Percentiles rank a stretch among this genome's conserved stretches.
Evolutionary conservation across 164 flowering plant species (phyloP).

Genomic region (Dillenia turbinata): DNA sequence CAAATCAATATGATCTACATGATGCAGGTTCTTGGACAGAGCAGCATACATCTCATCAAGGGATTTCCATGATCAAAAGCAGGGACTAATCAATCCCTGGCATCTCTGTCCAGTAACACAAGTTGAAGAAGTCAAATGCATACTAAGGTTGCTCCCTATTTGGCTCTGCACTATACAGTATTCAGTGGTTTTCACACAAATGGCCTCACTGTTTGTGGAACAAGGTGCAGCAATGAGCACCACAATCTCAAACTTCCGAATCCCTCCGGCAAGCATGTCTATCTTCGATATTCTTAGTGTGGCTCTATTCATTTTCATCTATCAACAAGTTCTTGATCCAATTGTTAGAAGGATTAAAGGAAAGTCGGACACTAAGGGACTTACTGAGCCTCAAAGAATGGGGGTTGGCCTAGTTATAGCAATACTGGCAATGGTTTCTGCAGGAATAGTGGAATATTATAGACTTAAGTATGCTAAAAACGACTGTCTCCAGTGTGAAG

Average conservation of each 20-base stretch:
- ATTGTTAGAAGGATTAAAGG: conserved; percentile 31
- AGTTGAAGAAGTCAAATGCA: conserved; percentile 93
- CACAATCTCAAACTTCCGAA: conserved; percentile 44
- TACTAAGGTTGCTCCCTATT: conserved; percentile 77
- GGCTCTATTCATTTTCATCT: conserved; percentile 65
- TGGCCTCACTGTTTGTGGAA: conserved; percentile 94
- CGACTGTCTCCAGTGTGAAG: conserved; percentile 52
- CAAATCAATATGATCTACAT: neutral
- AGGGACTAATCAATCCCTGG: conserved; percentile 50
- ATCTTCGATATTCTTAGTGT: conserved; percentile 88
- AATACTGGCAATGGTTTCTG: conserved; percentile 70
- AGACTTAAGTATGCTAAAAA: conserved; percentile 57
- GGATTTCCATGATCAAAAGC: conserved; percentile 33
- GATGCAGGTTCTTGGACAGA: conserved; percentile 68
- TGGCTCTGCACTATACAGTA: conserved; percentile 93
- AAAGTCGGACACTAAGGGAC: conserved; percentile 42
- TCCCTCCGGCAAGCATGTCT: conserved; percentile 98
- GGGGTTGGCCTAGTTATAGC: conserved; percentile 87
- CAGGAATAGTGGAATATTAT: conserved; percentile 70
- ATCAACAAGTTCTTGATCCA: conserved; percentile 66
- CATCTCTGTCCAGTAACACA: conserved; percentile 73
- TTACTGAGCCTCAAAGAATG: conserved; percentile 87
- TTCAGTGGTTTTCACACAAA: conserved; percentile 90
- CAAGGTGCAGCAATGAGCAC: conserved; percentile 93
- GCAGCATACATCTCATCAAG: conserved; percentile 56